Conservation (phyloP, 2,329 filamentous ascomycete species). For the Colletotrichum kahawae region DNA sequence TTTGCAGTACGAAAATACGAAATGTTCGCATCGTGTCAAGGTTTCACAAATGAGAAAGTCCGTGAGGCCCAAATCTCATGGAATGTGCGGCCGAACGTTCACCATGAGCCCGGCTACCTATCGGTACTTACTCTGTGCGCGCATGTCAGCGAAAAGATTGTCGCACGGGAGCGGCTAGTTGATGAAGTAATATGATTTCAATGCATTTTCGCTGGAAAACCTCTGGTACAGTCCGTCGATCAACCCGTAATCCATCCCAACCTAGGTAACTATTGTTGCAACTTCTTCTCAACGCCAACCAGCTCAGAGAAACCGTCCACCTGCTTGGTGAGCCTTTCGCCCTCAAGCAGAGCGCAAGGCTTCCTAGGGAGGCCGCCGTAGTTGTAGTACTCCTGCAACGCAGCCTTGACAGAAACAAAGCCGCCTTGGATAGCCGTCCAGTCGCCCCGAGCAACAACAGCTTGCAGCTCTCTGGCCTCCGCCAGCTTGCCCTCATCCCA, state of each 20-base stretch:
- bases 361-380: conserved; percentile 67
- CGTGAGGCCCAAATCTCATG: not conserved
- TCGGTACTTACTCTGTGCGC: not conserved
- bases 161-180: not conserved
- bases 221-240: not conserved
- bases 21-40: not conserved
- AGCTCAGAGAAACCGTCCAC: conserved; percentile 33
- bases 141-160: not conserved
- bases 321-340: conserved; percentile 28
- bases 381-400: conserved; percentile 63
- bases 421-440: conserved; percentile 74
- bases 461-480: conserved; percentile 68
- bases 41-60: not conserved
- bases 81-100: not conserved
- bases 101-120: too few species aligned
- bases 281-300: conserved; percentile 27
- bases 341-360: conserved; percentile 43
- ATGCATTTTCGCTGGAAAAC: not conserved
- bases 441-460: conserved; percentile 68
- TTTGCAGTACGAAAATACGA: not conserved
- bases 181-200: not conserved
- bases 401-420: conserved; percentile 72
- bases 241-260: not conserved
- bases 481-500: conserved; percentile 61
- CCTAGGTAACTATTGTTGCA: not conserved